Percentiles rank a stretch among this genome's conserved stretches.
These are phyloP conservation scores for Alternaria novae-zelandiae DNA, from an alignment of 2,329 filamentous ascomycete species.

Conservation along the genomic window DNA sequence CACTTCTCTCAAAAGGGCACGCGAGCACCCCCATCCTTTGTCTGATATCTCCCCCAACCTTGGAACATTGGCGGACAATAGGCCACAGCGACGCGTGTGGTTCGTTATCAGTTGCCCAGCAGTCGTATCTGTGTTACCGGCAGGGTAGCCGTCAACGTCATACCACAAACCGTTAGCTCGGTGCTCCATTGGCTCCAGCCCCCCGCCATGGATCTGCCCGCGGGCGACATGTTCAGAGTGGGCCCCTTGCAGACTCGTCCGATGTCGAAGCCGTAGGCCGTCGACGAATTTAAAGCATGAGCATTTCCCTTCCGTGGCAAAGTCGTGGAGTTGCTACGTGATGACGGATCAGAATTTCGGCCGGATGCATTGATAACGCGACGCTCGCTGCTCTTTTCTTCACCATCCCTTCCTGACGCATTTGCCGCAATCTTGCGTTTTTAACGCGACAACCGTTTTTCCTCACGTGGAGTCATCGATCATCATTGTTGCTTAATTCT, in stretches of 20 bases:
- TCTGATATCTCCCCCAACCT: slow-evolving; percentile 20
- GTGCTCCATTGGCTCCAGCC: slow-evolving; percentile 29
- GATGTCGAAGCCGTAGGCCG: slow-evolving; percentile 3
- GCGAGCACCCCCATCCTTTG: slow-evolving; percentile 20
- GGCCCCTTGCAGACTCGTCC: slow-evolving; percentile 15
- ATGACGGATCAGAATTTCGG: slow-evolving; percentile 30
- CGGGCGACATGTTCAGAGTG: slow-evolving; percentile 4
- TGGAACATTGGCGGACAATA: slow-evolving; percentile 25
- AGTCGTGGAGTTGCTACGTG: slow-evolving; percentile 7
- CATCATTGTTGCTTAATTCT: neutral
- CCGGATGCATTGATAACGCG: slow-evolving; percentile 17
- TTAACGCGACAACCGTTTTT: neutral
- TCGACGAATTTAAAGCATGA: slow-evolving; percentile 29
- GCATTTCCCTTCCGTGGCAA: slow-evolving; percentile 17
- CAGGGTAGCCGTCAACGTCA: slow-evolving; percentile 25
- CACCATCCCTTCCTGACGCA: neutral
- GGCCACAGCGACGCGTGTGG: slow-evolving; percentile 19
- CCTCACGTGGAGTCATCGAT: slow-evolving; percentile 10
- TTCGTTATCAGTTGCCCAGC: slow-evolving; percentile 29
- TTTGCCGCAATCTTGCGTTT: neutral
- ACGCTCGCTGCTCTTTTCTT: neutral
- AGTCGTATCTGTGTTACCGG: slow-evolving; percentile 18
- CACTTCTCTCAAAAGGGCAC: neutral
- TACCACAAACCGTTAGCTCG: slow-evolving; percentile 27
- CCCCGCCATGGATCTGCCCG: slow-evolving; percentile 25